A percentile compares a stretch with the other conserved stretches of the same genome.
These are phyloP conservation scores for Apiospora marii DNA, from an alignment of 2,329 filamentous ascomycete genomes.

Conservation along the genomic window DNA sequence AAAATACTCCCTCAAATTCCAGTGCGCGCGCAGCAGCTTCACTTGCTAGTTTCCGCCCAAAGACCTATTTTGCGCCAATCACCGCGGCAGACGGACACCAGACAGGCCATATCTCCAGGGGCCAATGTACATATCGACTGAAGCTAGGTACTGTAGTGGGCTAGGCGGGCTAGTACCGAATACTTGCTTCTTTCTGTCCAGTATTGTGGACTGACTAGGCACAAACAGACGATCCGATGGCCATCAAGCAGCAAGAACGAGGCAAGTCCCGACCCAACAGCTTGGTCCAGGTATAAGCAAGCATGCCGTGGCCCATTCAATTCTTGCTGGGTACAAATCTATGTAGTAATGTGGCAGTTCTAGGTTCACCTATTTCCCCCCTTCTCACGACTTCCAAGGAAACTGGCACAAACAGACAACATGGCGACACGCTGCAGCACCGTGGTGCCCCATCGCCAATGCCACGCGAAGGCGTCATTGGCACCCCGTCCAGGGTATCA, in stretches of 20 bases:
- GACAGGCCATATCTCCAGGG: constrained; percentile 1
- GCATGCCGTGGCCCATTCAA: neutral
- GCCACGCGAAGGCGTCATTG: constrained; percentile 11
- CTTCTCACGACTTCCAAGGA: neutral
- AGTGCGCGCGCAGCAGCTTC: neutral
- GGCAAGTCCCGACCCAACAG: constrained; percentile 3
- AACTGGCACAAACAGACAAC: neutral
- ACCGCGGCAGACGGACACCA: neutral
- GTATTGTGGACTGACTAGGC: neutral
- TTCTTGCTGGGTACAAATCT: neutral
- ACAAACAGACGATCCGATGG: neutral
- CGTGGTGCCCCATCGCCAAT: neutral
- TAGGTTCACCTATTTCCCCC: neutral
- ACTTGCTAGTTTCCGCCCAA: neutral
- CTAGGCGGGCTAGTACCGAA: neutral
- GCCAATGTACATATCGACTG: neutral
- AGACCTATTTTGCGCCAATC: constrained; percentile 11
- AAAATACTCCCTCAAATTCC: neutral
- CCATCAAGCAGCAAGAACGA: neutral
- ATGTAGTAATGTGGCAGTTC: neutral
- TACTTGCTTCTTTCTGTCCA: neutral
- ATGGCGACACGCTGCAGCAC: neutral
- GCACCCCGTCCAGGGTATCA: neutral
- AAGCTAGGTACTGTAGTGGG: constrained; percentile 8
- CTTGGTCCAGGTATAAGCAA: constrained; percentile 12